These are phyloP conservation scores for Salix brachista DNA, from an alignment of 345 rosid species.

Conservation along the genomic window DNA sequence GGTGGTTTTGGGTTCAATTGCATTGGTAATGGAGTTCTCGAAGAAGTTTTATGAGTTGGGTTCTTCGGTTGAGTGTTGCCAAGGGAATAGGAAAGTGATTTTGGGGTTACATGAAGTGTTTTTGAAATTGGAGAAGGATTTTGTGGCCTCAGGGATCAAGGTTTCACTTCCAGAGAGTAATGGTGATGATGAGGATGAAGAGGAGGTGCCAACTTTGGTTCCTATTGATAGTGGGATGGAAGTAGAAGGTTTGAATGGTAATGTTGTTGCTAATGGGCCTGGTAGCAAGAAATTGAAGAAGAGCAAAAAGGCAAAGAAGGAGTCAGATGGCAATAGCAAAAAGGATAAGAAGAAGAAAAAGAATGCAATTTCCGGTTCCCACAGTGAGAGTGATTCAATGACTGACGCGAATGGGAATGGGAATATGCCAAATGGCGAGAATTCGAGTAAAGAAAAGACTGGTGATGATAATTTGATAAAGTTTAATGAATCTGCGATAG, in stretches of 20 bases:
- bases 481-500: constrained; percentile 55
- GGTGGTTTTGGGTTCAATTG: constrained; percentile 53
- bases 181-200: constrained; percentile 21
- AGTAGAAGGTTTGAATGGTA: constrained; percentile 18
- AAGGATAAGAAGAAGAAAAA: constrained; percentile 32
- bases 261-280: constrained; percentile 23
- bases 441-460: constrained; percentile 22
- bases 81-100: constrained; percentile 80
- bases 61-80: constrained; percentile 60
- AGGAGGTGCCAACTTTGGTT: constrained; percentile 54
- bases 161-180: constrained; percentile 37
- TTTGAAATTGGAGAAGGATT: constrained; percentile 68
- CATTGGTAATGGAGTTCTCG: constrained; percentile 50
- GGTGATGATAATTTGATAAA: constrained; percentile 19
- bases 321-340: constrained; percentile 19
- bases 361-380: constrained; percentile 12
- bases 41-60: constrained; percentile 69
- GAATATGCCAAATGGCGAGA: constrained; percentile 8
- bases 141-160: constrained; percentile 37
- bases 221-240: constrained; percentile 39
- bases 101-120: constrained; percentile 63
- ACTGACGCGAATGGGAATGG: constrained; percentile 25
- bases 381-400: constrained; percentile 10
- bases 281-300: constrained; percentile 41
- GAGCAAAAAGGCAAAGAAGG: constrained; percentile 46